Percentiles rank a stretch among this genome's conserved stretches.
phyloP scores from a whole-genome alignment of 176 grass and related monocot genomes.

The Olyra latifolia region DNA sequence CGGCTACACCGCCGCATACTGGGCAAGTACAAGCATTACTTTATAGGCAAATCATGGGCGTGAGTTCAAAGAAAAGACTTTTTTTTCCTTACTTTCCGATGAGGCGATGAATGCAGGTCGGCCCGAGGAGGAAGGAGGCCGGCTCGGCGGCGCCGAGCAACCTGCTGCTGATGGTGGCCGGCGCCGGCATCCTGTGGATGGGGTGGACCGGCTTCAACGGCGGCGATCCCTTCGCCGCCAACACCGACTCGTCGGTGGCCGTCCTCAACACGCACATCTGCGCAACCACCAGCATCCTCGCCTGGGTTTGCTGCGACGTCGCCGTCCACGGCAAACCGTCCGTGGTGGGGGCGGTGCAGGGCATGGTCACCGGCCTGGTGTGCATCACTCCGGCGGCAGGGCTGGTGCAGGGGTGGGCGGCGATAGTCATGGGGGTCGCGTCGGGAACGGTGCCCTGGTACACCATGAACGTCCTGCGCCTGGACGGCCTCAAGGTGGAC shows the following conservation, averaged over 20 bases:
- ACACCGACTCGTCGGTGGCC: constrained; percentile 37
- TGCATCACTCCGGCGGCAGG: constrained; percentile 63
- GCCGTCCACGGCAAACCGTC: constrained; percentile 33
- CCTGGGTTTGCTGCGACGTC: constrained; percentile 48
- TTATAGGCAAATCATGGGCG: no score
- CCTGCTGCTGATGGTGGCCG: constrained; percentile 35
- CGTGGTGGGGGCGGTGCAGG: constrained; percentile 45
- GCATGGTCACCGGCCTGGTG: constrained; percentile 60
- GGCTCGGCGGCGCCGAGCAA: constrained; percentile 27
- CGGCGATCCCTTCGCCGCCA: constrained; percentile 46
- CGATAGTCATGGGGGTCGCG: no score
- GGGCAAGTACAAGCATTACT: no score
- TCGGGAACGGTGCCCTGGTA: no score
- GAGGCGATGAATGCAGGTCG: constrained; percentile 47
- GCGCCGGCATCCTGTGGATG: constrained; percentile 48
- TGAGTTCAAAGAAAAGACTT: no score
- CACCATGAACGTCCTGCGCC: no score
- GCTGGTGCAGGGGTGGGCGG: no score
- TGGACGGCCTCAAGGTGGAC: no score
- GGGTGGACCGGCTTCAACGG: constrained; percentile 61
- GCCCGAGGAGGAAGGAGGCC: constrained; percentile 34
- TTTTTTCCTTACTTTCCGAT: no score
- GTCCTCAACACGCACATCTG: constrained; percentile 55
- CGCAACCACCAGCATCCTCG: constrained; percentile 47
- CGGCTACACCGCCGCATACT: constrained; percentile 39